Evolutionary conservation across 2,329 filamentous ascomycete species (phyloP).

Genomic region (Colletotrichum filicis): DNA sequence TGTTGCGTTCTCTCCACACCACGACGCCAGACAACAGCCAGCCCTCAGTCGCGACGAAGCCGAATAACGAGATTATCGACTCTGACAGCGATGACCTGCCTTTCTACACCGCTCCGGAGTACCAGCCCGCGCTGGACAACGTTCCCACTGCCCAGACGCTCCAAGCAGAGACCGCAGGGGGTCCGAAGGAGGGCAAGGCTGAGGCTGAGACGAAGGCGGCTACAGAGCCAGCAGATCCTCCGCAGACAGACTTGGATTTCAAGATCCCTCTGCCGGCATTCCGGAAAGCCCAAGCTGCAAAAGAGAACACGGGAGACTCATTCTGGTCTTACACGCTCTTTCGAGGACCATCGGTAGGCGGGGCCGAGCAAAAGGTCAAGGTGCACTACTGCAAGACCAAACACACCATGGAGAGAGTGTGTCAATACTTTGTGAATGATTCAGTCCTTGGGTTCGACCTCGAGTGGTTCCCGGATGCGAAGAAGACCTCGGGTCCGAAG

Average conservation of each 20-base stretch:
- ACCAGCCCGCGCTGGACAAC: not conserved
- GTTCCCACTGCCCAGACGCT: not conserved
- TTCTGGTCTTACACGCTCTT: conserved; percentile 80
- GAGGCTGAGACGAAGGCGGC: not conserved
- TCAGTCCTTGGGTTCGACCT: conserved; percentile 87
- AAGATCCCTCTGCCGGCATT: conserved; percentile 60
- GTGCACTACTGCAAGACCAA: conserved; percentile 83
- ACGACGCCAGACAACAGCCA: not conserved
- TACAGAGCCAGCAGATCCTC: conserved; percentile 40
- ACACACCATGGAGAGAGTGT: conserved; percentile 73
- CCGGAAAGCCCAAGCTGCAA: conserved; percentile 58
- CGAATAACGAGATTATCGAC: not conserved
- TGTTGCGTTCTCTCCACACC: conserved; percentile 14
- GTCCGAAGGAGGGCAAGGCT: not conserved
- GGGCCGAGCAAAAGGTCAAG: conserved; percentile 62
- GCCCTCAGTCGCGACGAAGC: not conserved
- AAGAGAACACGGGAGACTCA: conserved; percentile 56
- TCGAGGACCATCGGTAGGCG: conserved; percentile 57
- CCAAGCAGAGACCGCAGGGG: not conserved
- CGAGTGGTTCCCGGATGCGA: conserved; percentile 77
- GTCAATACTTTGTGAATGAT: conserved; percentile 74
- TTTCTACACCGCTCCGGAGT: conserved; percentile 21
- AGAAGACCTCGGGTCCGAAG: conserved; percentile 61
- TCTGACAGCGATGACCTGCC: conserved; percentile 21
- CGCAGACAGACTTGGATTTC: conserved; percentile 53